phyloP scores from a whole-genome alignment of 306 rosid genomes.

The Fragaria nilgerrensis region DNA sequence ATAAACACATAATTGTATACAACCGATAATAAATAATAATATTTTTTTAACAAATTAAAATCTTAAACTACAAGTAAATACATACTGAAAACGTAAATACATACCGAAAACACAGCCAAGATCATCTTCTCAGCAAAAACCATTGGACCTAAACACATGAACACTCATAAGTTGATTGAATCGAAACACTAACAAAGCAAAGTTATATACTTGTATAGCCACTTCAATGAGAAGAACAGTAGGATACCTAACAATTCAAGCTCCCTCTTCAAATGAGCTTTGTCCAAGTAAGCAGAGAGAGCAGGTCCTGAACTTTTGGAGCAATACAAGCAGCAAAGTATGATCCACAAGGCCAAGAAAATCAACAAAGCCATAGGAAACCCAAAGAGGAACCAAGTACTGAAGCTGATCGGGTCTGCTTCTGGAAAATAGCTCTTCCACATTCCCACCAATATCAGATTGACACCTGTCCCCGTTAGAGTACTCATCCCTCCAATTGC shows the following conservation, averaged over 20 bases:
- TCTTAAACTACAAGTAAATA: neutral
- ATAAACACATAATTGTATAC: neutral
- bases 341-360: slow-evolving; percentile 51
- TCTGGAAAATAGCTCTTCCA: slow-evolving; percentile 69
- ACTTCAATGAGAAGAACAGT: neutral
- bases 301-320: slow-evolving; percentile 41
- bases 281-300: slow-evolving; percentile 60
- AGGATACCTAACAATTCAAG: slow-evolving; percentile 66
- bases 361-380: slow-evolving; percentile 60
- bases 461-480: slow-evolving; percentile 90
- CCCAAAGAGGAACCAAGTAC: slow-evolving; percentile 59
- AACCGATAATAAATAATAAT: neutral
- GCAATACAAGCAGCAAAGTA: slow-evolving; percentile 59
- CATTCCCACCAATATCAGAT: slow-evolving; percentile 74
- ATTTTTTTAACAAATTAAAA: neutral
- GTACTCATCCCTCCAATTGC: slow-evolving; percentile 81
- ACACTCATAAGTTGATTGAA: neutral
- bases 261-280: slow-evolving; percentile 64
- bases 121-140: slow-evolving; percentile 88
- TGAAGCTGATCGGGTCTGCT: slow-evolving; percentile 72
- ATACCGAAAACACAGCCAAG: slow-evolving; percentile 62
- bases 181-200: neutral
- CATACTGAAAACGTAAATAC: slow-evolving; percentile 53
- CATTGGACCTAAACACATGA: slow-evolving; percentile 64
- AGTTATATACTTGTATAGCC: neutral